Evolutionary conservation across 768 basidiomycete genomes (phyloP), one percentile per base, ranked within the genome.

Genomic region (Cyclocybe aegerita): DNA sequence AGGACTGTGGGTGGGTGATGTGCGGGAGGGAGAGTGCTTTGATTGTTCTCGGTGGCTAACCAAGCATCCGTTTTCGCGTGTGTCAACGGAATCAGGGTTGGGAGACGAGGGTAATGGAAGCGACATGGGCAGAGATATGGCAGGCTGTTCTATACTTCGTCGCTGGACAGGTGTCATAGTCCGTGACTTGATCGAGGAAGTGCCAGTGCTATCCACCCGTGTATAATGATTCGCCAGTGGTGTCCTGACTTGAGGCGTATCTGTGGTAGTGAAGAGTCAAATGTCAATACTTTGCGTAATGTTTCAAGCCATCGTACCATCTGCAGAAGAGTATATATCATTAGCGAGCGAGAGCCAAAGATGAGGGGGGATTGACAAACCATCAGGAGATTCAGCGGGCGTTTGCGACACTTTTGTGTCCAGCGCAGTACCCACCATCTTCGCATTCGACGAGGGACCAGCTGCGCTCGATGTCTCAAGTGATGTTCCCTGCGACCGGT

Each of bases 1-100:
- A 43, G 40, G 15, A 10, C 23, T n/a, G 38, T 6, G 10, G 12
- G n/a, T 17, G n/a, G 12, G 43, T 32, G 30, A 16, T 31, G 23
- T 23, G 14, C 10, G 43, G 15, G 33, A 34, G 8, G 16, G 33
- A 37, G 41, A 39, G 12, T 39, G 3, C 14, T 52, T 48, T 31
- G 46, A 31, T 32, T 48, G 29, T 15, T 50, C 49, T 46, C 43
- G 17, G 31, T 43, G 42, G 31, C 17, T 54, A 52, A 36, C 49
- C 55, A 42, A 17, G 38, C 33, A 15, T 32, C 49, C 39, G 46
- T 48, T 48, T 56, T 53, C 45, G 50, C 42, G 58, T 53, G 56
- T 55, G 39, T 51, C 43, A 30, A 45, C 31, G 41, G 53, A 46
- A 43, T 54, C 50, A 12, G 37, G 32, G 39, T 34, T 43, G 15